Evolutionary conservation across 2,329 filamentous ascomycete genomes (phyloP).

Genomic region (Exophiala alcalophila): DNA sequence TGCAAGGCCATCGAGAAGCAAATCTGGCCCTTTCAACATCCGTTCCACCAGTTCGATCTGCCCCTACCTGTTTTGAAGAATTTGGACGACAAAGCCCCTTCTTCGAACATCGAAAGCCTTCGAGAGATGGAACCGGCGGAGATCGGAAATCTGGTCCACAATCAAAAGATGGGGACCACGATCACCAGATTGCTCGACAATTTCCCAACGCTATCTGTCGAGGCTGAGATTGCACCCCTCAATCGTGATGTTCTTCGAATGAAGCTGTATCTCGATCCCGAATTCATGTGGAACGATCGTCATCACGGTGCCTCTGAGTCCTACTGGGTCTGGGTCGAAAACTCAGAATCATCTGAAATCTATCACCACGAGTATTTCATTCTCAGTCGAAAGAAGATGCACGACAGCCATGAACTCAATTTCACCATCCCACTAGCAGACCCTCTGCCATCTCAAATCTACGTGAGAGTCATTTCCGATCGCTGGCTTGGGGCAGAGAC

Average conservation of each 20-base stretch:
- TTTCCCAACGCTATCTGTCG: slow-evolving; percentile 87
- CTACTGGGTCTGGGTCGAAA: slow-evolving; percentile 99
- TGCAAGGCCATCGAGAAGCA: slow-evolving; percentile 97
- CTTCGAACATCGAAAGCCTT: slow-evolving; percentile 74
- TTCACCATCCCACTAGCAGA: slow-evolving; percentile 96
- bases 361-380: slow-evolving; percentile 98
- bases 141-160: slow-evolving; percentile 87
- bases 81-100: slow-evolving; percentile 73
- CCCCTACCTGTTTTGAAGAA: slow-evolving; percentile 79
- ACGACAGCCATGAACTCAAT: slow-evolving; percentile 95
- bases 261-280: slow-evolving; percentile 77
- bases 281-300: slow-evolving; percentile 92
- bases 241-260: slow-evolving; percentile 95
- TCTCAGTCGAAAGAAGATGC: slow-evolving; percentile 79
- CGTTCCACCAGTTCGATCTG: slow-evolving; percentile 90
- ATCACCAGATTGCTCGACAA: slow-evolving; percentile 79
- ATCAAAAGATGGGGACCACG: slow-evolving; percentile 78
- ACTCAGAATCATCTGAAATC: slow-evolving; percentile 94
- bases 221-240: slow-evolving; percentile 90
- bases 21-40: slow-evolving; percentile 92
- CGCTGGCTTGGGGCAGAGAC: slow-evolving; percentile 96
- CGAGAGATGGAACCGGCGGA: slow-evolving; percentile 91
- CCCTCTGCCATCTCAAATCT: slow-evolving; percentile 91
- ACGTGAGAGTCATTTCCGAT: slow-evolving; percentile 90
- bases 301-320: slow-evolving; percentile 92